Percentiles rank a stretch among this genome's conserved stretches.
Evolutionary conservation across 2,329 filamentous ascomycete genomes (phyloP).

Genomic region (Cordyceps farinosa): DNA sequence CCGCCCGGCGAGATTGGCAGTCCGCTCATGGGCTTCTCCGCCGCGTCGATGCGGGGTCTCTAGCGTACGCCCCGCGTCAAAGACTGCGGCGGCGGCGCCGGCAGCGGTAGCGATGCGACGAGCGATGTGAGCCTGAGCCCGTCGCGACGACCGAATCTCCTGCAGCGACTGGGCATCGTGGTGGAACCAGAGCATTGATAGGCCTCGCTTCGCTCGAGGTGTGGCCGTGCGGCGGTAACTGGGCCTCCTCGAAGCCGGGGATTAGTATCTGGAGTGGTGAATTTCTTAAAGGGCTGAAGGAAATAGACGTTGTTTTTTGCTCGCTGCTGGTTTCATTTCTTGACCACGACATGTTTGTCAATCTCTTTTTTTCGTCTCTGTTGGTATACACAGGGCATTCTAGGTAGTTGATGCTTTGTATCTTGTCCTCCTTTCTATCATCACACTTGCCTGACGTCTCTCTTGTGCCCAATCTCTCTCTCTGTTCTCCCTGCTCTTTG

Average conservation of each 20-base stretch:
- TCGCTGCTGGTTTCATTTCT: neutral
- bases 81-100: neutral
- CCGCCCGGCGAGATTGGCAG: conserved; percentile 70
- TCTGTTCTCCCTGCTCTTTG: too few relatives aligned
- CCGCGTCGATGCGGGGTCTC: conserved; percentile 35
- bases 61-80: conserved; percentile 27
- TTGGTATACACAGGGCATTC: conserved; percentile 1
- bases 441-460: neutral
- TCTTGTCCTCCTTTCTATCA: neutral
- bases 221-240: neutral
- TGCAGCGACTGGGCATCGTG: conserved; percentile 18
- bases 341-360: neutral
- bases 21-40: conserved; percentile 49
- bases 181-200: neutral
- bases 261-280: neutral
- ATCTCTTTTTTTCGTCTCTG: neutral
- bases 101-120: neutral
- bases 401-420: conserved; percentile 3
- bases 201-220: neutral
- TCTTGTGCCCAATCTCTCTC: neutral
- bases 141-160: conserved; percentile 19
- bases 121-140: conserved; percentile 16
- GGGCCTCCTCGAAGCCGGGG: neutral
- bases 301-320: neutral
- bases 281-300: neutral